These are phyloP conservation scores for Anisodus acutangulus DNA, from an alignment of 257 asterid species.

Conservation along the genomic window DNA sequence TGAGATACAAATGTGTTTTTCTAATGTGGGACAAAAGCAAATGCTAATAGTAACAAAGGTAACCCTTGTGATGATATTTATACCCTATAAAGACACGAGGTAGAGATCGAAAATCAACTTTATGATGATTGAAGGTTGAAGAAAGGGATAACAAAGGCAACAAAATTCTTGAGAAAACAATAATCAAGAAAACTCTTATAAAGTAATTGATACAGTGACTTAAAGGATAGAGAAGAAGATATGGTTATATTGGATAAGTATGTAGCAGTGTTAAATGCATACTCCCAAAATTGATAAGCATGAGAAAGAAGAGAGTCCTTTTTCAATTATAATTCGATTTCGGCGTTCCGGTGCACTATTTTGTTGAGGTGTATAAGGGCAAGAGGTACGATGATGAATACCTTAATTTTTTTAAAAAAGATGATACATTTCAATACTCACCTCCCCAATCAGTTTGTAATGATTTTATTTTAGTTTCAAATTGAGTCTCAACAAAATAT, in stretches of 20 bases:
- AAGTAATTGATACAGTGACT: too few species aligned
- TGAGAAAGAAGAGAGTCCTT: too few species aligned
- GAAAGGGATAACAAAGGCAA: too few species aligned
- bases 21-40: too few species aligned
- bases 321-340: background rate
- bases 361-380: slow-evolving; percentile 16
- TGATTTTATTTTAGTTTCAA: background rate
- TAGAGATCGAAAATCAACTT: background rate
- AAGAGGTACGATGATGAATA: background rate
- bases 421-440: background rate
- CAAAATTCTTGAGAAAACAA: too few species aligned
- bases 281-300: too few species aligned
- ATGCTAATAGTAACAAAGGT: background rate
- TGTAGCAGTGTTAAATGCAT: too few species aligned
- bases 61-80: background rate
- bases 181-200: background rate
- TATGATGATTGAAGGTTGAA: too few species aligned
- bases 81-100: background rate
- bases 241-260: too few species aligned
- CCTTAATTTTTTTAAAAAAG: background rate
- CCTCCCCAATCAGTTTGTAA: slow-evolving; percentile 13
- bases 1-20: too few species aligned
- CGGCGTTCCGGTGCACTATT: background rate
- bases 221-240: too few species aligned
- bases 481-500: too few species aligned